A percentile compares a stretch with the other conserved stretches of the same genome.
Evolutionary conservation across 2,329 filamentous ascomycete species (phyloP).

Genomic region (Diaporthe australafricana): DNA sequence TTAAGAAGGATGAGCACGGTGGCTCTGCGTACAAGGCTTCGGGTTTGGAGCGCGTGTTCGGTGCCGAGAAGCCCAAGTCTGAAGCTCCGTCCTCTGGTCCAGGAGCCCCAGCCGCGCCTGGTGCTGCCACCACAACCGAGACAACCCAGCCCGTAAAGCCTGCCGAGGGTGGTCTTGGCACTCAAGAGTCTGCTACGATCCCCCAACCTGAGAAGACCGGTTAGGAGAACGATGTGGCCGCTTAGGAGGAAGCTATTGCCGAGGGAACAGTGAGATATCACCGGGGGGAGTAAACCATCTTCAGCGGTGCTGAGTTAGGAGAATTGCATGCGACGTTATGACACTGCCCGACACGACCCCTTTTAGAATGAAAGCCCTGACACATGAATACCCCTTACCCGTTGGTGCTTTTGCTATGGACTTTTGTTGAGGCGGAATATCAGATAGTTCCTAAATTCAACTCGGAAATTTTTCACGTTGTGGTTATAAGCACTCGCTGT

Average conservation of each 20-base stretch:
- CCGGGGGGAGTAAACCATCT: neutral
- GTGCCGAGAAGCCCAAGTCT: constrained; percentile 59
- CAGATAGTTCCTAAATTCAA: constrained; percentile 21
- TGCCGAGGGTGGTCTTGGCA: constrained; percentile 33
- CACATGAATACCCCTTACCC: constrained; percentile 31
- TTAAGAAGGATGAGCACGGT: constrained; percentile 79
- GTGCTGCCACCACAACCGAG: constrained; percentile 40
- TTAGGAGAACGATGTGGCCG: constrained; percentile 4
- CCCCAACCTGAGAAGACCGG: constrained; percentile 37
- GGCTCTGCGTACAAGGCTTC: constrained; percentile 70
- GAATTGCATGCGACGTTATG: constrained; percentile 33
- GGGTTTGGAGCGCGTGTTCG: constrained; percentile 68
- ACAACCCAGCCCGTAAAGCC: constrained; percentile 34
- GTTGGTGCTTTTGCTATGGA: constrained; percentile 14
- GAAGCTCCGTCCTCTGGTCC: constrained; percentile 35
- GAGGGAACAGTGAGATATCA: constrained; percentile 15
- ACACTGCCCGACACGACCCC: constrained; percentile 25
- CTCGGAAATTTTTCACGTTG: neutral
- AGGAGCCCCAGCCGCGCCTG: constrained; percentile 38
- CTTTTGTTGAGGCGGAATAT: constrained; percentile 9
- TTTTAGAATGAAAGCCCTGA: constrained; percentile 22
- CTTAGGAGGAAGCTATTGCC: constrained; percentile 15
- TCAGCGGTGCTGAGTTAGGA: neutral
- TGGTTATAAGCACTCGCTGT: neutral
- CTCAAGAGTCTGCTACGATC: constrained; percentile 35